These are phyloP conservation scores for Panus rudis DNA, from an alignment of 768 basidiomycete genomes.

Conservation along the genomic window DNA sequence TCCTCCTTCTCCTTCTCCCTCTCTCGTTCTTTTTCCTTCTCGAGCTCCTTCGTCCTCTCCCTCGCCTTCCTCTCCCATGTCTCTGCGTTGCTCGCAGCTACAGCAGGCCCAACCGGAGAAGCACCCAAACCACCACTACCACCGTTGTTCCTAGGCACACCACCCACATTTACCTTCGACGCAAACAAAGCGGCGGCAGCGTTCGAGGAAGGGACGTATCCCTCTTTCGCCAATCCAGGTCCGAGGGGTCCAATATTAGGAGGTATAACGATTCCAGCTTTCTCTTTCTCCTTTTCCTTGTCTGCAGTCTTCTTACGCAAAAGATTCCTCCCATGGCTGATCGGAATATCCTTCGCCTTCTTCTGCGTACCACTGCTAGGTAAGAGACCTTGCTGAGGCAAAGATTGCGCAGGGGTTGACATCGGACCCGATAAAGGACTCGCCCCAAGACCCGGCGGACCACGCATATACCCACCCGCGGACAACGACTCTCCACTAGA, in stretches of 20 bases:
- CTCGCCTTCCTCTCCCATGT: slow-evolving; percentile 9
- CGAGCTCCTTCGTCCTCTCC: slow-evolving; percentile 12
- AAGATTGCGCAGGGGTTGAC: neutral
- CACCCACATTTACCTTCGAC: slow-evolving; percentile 5
- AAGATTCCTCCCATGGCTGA: slow-evolving; percentile 17
- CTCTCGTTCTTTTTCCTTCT: slow-evolving; percentile 10
- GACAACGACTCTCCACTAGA: no score
- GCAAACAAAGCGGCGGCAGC: slow-evolving; percentile 17
- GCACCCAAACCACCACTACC: slow-evolving; percentile 1
- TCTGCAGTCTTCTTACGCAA: slow-evolving; percentile 20
- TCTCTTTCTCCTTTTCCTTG: slow-evolving; percentile 3
- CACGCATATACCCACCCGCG: neutral
- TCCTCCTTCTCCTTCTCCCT: slow-evolving; percentile 10
- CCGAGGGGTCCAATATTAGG: neutral
- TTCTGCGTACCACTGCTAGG: no score
- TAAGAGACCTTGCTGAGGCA: neutral
- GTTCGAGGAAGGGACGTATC: slow-evolving; percentile 11
- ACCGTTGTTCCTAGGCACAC: neutral
- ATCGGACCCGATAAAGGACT: neutral
- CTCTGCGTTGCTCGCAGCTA: slow-evolving; percentile 11
- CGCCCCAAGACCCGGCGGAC: neutral
- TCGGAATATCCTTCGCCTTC: slow-evolving; percentile 19
- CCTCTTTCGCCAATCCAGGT: neutral
- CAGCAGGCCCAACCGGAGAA: neutral
- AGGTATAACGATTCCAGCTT: neutral